These are phyloP conservation scores for Pyrenochaeta sp. DNA, from an alignment of 2,329 filamentous ascomycete species.

Conservation along the genomic window DNA sequence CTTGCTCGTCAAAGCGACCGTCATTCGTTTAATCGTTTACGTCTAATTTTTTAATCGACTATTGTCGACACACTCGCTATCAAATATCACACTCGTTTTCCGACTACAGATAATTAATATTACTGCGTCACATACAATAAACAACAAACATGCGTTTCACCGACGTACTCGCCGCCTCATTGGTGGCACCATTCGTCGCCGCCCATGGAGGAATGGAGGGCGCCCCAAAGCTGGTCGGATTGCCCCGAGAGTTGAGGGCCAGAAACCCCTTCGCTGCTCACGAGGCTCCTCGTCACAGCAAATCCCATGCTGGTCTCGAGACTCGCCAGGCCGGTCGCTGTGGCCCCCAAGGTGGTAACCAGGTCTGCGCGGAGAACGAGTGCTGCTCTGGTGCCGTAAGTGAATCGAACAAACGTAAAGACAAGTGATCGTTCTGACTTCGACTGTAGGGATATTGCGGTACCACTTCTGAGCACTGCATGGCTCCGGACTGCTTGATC, in stretches of 20 bases:
- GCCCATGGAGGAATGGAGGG: conserved; percentile 39
- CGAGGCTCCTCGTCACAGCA: conserved; percentile 23
- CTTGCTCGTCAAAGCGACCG: conserved; percentile 33
- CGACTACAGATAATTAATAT: conserved; percentile 1
- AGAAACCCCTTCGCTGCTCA: conserved; percentile 34
- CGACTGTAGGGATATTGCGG: conserved; percentile 59
- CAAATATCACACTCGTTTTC: conserved; percentile 4
- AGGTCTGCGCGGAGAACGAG: conserved; percentile 37
- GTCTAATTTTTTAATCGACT: conserved; percentile 24
- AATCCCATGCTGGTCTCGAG: conserved; percentile 20
- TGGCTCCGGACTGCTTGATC: conserved; percentile 67
- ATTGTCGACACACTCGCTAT: conserved; percentile 26
- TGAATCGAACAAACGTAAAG: background rate
- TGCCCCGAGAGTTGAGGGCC: conserved; percentile 38
- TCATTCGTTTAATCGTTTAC: conserved; percentile 33
- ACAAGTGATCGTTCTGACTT: conserved; percentile 12
- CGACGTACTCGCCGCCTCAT: conserved; percentile 35
- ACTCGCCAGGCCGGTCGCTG: conserved; percentile 43
- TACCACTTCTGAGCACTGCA: conserved; percentile 62
- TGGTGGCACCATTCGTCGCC: conserved; percentile 40
- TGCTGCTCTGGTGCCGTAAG: conserved; percentile 43
- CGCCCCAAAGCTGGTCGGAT: conserved; percentile 42
- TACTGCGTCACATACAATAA: conserved; percentile 5
- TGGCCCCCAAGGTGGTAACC: conserved; percentile 24
- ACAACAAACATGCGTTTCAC: conserved; percentile 39